Conservation (phyloP, 1,284 basidiomycete genomes). For the Laetiporus sulphureus region DNA sequence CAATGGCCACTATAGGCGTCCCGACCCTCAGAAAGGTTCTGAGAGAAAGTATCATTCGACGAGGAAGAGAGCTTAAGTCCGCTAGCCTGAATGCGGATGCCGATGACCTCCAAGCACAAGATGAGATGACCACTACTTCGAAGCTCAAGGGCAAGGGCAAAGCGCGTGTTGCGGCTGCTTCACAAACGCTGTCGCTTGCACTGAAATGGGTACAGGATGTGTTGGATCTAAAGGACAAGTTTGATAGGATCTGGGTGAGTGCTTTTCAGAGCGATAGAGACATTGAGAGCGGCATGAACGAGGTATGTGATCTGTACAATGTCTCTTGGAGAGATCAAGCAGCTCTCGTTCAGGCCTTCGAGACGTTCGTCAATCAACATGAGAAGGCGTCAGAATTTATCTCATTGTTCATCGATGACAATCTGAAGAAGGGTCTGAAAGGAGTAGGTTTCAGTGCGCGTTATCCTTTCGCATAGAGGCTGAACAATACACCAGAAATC, state of each 20-base stretch:
- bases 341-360: slow-evolving; percentile 66
- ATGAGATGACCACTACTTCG: slow-evolving; percentile 36
- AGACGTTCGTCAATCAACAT: slow-evolving; percentile 88
- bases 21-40: slow-evolving; percentile 62
- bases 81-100: slow-evolving; percentile 29
- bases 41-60: slow-evolving; percentile 67
- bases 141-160: slow-evolving; percentile 59
- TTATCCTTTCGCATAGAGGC: neutral
- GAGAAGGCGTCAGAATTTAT: slow-evolving; percentile 90
- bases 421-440: slow-evolving; percentile 93
- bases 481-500: slow-evolving; percentile 63
- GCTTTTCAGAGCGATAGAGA: slow-evolving; percentile 75
- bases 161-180: slow-evolving; percentile 34
- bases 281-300: slow-evolving; percentile 82
- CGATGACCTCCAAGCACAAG: slow-evolving; percentile 27
- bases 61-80: slow-evolving; percentile 80
- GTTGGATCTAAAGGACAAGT: slow-evolving; percentile 86
- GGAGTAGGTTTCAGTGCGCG: slow-evolving; percentile 57
- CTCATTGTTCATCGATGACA: slow-evolving; percentile 96
- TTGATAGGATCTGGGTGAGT: slow-evolving; percentile 70
- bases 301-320: slow-evolving; percentile 43
- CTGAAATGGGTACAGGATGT: slow-evolving; percentile 95
- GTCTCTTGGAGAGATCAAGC: neutral
- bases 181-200: slow-evolving; percentile 53
- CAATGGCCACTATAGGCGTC: slow-evolving; percentile 65